Base-by-base conservation (phyloP, 1,284 basidiomycete species). In the Macrocybe sp. region DNA sequence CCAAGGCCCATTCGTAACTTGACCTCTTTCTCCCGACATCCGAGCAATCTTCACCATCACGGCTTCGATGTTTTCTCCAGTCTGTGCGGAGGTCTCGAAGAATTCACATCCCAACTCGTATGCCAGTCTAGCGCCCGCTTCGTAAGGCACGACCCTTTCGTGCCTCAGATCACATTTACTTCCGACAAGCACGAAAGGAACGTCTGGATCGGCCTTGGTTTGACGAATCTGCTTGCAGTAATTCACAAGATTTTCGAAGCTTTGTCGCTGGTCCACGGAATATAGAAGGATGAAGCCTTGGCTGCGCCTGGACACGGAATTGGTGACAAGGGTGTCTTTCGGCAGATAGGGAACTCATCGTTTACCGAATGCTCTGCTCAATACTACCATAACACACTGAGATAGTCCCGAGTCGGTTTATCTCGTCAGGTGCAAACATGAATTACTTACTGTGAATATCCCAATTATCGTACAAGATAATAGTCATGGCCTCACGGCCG, bases 271-370 rank as follows among this genome's bases (percentile, higher is more conserved):
- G 28, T 55, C 55, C 41, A 55, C 55, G 40, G 59, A 61, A 45
- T 64, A 65, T 46, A 65, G 51, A 32, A 64, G 52, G 41, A 64
- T 55, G 48, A 59, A 59, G n/a, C 55, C 62, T 43, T 65, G 56
- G 32, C 55, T 54, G 16, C 45, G 50, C 11, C 63, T 64, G 41
- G 12, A 7, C 3, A 38, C 37, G 22, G 22, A 22, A 22, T 33
- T 30, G 38, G 47, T 12, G 35, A 37, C n/a, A 11, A 22, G 6
- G 6, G 6, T 12, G 2, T 10, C 30, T 30, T 22, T n/a, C 16
- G 41, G 41, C 41, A 11, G 31, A 47, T 55, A 51, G 12, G 22
- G 4, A 22, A 22, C 4, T 22, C 22, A 22, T 22, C 22, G 4
- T 4, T 22, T 22, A 63, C 61, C 56, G 55, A 30, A 63, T 54